These are phyloP conservation scores for Pseudohalonectria lignicola DNA, from an alignment of 2,329 filamentous ascomycete genomes.

Conservation along the genomic window DNA sequence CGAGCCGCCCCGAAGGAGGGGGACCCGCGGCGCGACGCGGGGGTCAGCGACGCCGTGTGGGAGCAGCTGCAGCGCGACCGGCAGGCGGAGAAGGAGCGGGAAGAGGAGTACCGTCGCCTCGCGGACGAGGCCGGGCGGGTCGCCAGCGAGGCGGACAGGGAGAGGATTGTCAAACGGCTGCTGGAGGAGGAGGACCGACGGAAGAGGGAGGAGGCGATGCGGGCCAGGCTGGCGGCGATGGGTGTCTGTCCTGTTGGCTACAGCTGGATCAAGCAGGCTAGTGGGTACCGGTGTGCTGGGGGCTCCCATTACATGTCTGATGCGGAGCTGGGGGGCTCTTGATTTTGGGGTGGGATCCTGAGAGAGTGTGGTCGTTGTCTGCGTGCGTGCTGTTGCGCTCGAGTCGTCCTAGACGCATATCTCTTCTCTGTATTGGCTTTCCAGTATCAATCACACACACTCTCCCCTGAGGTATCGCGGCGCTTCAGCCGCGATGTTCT, in stretches of 20 bases:
- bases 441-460: too few relatives aligned
- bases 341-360: too few relatives aligned
- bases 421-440: too few relatives aligned
- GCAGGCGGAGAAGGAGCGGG: constrained; percentile 21
- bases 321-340: constrained; percentile 15
- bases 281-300: constrained; percentile 52
- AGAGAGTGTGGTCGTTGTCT: too few relatives aligned
- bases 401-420: too few relatives aligned
- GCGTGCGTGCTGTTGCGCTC: too few relatives aligned
- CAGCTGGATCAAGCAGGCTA: constrained; percentile 46
- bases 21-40: constrained; percentile 32
- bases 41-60: constrained; percentile 52
- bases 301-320: constrained; percentile 45
- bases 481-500: too few relatives aligned
- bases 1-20: background rate
- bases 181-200: constrained; percentile 24
- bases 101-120: constrained; percentile 21
- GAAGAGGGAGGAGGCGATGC: constrained; percentile 24
- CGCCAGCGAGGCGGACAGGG: constrained; percentile 18
- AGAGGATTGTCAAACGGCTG: constrained; percentile 23
- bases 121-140: constrained; percentile 17
- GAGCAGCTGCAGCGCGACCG: constrained; percentile 43
- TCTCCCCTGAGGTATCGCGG: too few relatives aligned
- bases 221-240: constrained; percentile 32
- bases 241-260: constrained; percentile 47